Percentiles rank a stretch among this genome's conserved stretches.
These are phyloP conservation scores for Papiliotrema nemorosa DNA, from an alignment of 1,284 basidiomycete genomes.

Conservation along the genomic window DNA sequence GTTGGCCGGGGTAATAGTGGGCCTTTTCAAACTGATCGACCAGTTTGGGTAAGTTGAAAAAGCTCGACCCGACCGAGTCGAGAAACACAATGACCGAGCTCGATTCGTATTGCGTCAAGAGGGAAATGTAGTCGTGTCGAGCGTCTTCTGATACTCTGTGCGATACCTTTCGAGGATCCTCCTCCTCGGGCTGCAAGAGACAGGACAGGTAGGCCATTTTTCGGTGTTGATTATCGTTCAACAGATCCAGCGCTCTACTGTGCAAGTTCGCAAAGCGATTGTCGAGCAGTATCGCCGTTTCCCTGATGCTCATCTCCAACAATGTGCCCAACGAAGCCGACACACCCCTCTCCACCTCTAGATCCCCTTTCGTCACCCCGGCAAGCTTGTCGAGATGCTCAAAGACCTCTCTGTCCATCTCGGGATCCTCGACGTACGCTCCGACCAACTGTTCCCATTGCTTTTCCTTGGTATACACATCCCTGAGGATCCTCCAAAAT, in stretches of 20 bases:
- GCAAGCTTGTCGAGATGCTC: constrained; percentile 59
- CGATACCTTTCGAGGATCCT: constrained; percentile 26
- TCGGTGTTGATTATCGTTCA: constrained; percentile 51
- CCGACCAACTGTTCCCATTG: constrained; percentile 71
- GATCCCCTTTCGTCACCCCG: constrained; percentile 40
- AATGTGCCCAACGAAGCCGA: constrained; percentile 62
- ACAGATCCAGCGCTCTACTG: constrained; percentile 43
- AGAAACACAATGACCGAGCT: constrained; percentile 65
- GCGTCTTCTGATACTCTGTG: constrained; percentile 55
- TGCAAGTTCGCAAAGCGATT: constrained; percentile 65
- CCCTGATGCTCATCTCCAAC: constrained; percentile 60
- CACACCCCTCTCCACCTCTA: constrained; percentile 58
- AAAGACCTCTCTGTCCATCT: constrained; percentile 63
- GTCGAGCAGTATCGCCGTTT: constrained; percentile 73
- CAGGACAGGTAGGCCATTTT: constrained; percentile 75
- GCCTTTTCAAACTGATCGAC: constrained; percentile 64
- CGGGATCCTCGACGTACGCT: constrained; percentile 73
- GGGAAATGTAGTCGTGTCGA: constrained; percentile 61
- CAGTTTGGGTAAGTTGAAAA: constrained; percentile 62
- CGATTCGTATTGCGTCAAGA: constrained; percentile 71
- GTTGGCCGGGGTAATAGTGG: constrained; percentile 67
- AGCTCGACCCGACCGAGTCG: constrained; percentile 56
- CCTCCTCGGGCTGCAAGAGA: constrained; percentile 61
- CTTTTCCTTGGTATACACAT: constrained; percentile 69
- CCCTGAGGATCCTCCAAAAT: constrained; percentile 85